These are phyloP conservation scores for Eustoma russellianum DNA, from an alignment of 257 asterid genomes.

Conservation along the genomic window DNA sequence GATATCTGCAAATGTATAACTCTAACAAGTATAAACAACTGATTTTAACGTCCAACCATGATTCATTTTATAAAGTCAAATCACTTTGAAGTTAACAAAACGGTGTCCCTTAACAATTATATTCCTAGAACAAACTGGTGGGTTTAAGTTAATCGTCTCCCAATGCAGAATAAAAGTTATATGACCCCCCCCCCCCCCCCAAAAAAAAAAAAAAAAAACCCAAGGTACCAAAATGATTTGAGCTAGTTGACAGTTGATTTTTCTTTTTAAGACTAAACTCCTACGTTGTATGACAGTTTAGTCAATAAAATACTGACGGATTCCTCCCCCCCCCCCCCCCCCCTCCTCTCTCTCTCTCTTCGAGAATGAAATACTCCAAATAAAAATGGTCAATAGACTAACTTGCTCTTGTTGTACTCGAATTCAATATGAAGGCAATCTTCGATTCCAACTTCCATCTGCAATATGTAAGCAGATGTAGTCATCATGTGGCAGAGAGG, in stretches of 20 bases:
- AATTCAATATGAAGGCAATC: constrained; percentile 95
- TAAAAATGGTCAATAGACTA: constrained; percentile 14
- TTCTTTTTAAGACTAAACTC: background rate
- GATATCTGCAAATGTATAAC: constrained; percentile 55
- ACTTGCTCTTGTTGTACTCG: constrained; percentile 95
- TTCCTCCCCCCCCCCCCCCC: background rate
- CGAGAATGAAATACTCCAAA: background rate
- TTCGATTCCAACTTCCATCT: constrained; percentile 98
- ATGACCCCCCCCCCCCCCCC: too few species aligned
- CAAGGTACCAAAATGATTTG: background rate
- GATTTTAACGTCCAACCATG: too few species aligned
- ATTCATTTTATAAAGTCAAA: too few species aligned
- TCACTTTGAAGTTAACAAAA: too few species aligned
- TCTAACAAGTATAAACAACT: constrained; percentile 14
- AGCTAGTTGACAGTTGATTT: background rate
- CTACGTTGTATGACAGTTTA: background rate
- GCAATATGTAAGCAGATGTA: constrained; percentile 10
- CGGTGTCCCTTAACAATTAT: background rate
- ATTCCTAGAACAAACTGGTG: too few species aligned
- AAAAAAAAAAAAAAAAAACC: too few species aligned
- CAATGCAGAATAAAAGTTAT: too few species aligned
- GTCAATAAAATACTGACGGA: background rate
- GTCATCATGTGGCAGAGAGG: too few species aligned
- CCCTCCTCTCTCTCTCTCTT: too few species aligned
- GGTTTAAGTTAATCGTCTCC: too few species aligned